phyloP scores from a whole-genome alignment of 768 basidiomycete species.

The Psilocybe subaeruginosa region DNA sequence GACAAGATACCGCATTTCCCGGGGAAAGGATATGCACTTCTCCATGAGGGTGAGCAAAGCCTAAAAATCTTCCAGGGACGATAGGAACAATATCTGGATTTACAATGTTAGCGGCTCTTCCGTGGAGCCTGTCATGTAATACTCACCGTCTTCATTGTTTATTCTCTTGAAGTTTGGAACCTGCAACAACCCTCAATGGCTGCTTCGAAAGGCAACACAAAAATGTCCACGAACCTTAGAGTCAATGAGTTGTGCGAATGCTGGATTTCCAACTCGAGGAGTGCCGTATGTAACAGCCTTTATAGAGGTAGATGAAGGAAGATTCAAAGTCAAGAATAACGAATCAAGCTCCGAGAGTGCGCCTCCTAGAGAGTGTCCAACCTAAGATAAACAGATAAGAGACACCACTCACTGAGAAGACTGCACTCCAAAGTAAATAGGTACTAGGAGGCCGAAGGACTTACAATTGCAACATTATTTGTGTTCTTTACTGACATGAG shows the following conservation, averaged over 20 bases:
- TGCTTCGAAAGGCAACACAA: background rate
- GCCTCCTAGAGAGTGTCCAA: constrained; percentile 57
- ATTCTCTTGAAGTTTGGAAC: constrained; percentile 40
- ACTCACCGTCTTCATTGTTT: constrained; percentile 40
- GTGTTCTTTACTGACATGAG: constrained; percentile 35
- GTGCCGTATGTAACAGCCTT: constrained; percentile 51
- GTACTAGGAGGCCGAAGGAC: constrained; percentile 30
- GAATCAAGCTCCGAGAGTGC: constrained; percentile 56
- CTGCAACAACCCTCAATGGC: constrained; percentile 15
- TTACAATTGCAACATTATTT: constrained; percentile 39
- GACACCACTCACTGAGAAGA: background rate
- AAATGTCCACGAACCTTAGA: constrained; percentile 31
- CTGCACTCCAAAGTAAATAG: background rate
- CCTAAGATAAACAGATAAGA: constrained; percentile 19
- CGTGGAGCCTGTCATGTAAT: background rate
- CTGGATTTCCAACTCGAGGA: constrained; percentile 54
- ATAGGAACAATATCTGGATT: constrained; percentile 52
- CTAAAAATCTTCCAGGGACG: constrained; percentile 52
- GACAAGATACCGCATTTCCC: constrained; percentile 37
- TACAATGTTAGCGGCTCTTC: background rate
- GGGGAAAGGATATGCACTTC: constrained; percentile 56
- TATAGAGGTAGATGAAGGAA: constrained; percentile 43
- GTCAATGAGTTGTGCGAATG: constrained; percentile 52
- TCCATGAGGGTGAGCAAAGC: constrained; percentile 53
- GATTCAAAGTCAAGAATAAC: constrained; percentile 49